Conservation (phyloP, 2,329 filamentous ascomycete species). For the Calonectria leucothoes region DNA sequence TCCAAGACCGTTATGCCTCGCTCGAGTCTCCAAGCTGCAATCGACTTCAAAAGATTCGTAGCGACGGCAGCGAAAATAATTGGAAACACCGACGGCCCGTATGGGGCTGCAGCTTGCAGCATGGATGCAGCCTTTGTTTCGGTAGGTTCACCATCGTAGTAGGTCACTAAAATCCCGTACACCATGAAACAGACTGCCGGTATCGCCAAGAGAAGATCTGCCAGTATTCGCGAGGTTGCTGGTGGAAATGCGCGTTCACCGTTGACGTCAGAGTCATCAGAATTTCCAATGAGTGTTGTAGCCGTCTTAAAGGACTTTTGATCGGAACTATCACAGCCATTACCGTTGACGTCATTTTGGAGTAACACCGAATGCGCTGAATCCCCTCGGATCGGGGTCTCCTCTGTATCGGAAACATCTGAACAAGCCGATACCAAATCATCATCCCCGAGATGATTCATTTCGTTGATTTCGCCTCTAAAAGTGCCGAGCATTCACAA, state of each 20-base stretch:
- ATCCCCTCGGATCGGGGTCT: not conserved
- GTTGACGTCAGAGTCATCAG: not conserved
- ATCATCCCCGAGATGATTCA: not conserved
- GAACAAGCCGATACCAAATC: not conserved
- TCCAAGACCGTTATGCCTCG: conserved; percentile 6
- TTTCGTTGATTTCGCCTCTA: not conserved
- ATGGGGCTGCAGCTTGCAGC: not conserved
- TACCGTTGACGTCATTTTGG: not conserved
- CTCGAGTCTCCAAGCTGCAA: conserved; percentile 17
- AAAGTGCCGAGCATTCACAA: not conserved
- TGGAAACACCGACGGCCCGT: conserved; percentile 13
- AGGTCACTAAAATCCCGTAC: not conserved
- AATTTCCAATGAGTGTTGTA: not conserved
- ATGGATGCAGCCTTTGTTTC: not conserved
- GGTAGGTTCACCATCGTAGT: conserved; percentile 6
- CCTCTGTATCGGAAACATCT: not conserved
- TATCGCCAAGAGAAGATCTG: conserved; percentile 7
- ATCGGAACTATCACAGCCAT: not conserved
- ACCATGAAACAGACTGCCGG: conserved; percentile 13
- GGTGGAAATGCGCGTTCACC: not conserved
- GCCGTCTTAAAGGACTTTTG: not conserved
- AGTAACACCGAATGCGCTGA: not conserved
- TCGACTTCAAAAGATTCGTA: conserved; percentile 9
- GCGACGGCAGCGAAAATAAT: conserved; percentile 16
- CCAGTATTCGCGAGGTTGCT: not conserved